A percentile compares a stretch with the other conserved stretches of the same genome.
Evolutionary conservation across 192 early-diverging fungal genomes (phyloP).

Genomic region (Borealophlyctis nickersoniae): DNA sequence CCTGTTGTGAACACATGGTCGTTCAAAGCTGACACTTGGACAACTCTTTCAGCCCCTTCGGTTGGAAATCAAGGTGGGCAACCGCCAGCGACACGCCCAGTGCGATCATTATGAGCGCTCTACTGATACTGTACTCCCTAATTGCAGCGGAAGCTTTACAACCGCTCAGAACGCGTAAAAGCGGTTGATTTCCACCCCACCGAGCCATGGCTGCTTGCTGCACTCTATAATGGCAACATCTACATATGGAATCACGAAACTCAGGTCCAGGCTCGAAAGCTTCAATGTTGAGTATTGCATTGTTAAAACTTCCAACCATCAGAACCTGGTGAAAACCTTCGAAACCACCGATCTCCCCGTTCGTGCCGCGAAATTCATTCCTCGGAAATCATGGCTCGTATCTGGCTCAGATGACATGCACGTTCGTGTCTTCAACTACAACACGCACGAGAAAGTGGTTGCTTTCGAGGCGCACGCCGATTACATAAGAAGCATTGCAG

Average conservation of each 20-base stretch:
- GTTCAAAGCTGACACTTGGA: too few species aligned
- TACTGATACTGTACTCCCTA: neutral
- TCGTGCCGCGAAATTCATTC: slow-evolving; percentile 95
- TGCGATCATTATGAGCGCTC: neutral
- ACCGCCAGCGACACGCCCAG: neutral
- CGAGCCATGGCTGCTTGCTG: slow-evolving; percentile 96
- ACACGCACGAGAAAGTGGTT: slow-evolving; percentile 96
- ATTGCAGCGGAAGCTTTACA: slow-evolving; percentile 54
- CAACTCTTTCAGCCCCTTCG: slow-evolving; percentile 46
- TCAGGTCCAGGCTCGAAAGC: slow-evolving; percentile 54
- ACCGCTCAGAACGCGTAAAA: slow-evolving; percentile 90
- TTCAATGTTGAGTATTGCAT: neutral
- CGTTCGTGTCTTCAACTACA: slow-evolving; percentile 98
- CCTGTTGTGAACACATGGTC: too few species aligned
- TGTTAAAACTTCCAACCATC: neutral
- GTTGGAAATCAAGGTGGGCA: slow-evolving; percentile 46
- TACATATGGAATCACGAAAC: slow-evolving; percentile 99
- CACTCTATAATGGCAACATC: slow-evolving; percentile 92
- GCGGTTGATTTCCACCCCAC: slow-evolving; percentile 97
- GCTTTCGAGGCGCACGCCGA: slow-evolving; percentile 95
- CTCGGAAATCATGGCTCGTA: slow-evolving; percentile 95
- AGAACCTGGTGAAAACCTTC: slow-evolving; percentile 82
- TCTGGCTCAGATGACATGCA: slow-evolving; percentile 98
- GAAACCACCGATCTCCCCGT: slow-evolving; percentile 95
- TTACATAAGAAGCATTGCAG: slow-evolving; percentile 93